Evolutionary conservation across 495 filamentous ascomycete genomes (phyloP).

Genomic region (Penicillium fimorum): DNA sequence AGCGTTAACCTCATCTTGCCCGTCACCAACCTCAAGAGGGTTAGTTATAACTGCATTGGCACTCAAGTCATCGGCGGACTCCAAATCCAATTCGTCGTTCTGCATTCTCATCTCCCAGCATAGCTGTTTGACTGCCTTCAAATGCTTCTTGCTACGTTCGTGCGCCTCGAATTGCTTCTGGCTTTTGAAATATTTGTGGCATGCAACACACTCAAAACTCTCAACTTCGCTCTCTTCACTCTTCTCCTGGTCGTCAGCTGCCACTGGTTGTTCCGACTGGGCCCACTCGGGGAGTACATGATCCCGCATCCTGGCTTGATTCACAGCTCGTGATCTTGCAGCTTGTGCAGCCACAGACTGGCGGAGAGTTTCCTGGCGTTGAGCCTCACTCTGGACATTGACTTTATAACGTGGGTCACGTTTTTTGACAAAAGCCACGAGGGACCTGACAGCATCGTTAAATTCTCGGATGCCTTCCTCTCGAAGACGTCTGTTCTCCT

Average conservation of each 20-base stretch:
- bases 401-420: constrained; percentile 79
- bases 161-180: constrained; percentile 91
- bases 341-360: constrained; percentile 80
- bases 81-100: constrained; percentile 48
- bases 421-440: constrained; percentile 90
- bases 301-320: constrained; percentile 67
- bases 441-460: constrained; percentile 84
- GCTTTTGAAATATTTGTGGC: constrained; percentile 90
- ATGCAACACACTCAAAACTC: constrained; percentile 85
- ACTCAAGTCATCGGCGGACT: constrained; percentile 1
- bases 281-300: constrained; percentile 78
- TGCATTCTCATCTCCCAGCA: constrained; percentile 80
- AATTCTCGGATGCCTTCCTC: constrained; percentile 83
- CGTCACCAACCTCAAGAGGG: background rate
- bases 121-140: constrained; percentile 77
- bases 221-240: constrained; percentile 53
- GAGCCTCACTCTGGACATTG: constrained; percentile 69
- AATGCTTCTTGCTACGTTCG: constrained; percentile 93
- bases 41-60: background rate
- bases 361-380: constrained; percentile 76
- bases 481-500: constrained; percentile 85
- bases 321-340: constrained; percentile 75
- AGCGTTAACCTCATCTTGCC: background rate
- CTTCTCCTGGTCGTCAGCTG: constrained; percentile 61
- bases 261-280: constrained; percentile 45